A percentile compares a stretch with the other conserved stretches of the same genome.
Conservation (phyloP, 495 filamentous ascomycete genomes). For the Daldinia vernicosa region DNA sequence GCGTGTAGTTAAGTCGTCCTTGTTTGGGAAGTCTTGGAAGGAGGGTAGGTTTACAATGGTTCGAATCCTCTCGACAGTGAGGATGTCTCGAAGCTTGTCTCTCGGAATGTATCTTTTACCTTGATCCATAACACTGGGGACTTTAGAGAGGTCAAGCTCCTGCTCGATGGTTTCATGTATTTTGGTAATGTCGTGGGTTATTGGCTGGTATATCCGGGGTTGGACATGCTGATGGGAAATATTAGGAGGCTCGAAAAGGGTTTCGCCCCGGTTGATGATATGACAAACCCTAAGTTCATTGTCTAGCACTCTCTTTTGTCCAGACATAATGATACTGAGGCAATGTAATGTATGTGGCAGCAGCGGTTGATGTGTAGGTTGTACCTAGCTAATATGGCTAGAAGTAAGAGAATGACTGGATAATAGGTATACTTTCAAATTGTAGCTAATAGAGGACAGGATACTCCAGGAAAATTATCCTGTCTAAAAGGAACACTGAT, state of each 20-base stretch:
- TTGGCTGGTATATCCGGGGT: neutral
- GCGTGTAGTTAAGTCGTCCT: constrained; percentile 3
- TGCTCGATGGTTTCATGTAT: neutral
- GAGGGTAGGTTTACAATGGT: constrained; percentile 1
- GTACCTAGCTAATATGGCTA: too few species aligned
- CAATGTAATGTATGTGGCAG: neutral
- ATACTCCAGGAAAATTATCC: too few species aligned
- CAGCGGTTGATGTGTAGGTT: neutral
- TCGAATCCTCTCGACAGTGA: constrained; percentile 17
- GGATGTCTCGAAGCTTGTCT: neutral
- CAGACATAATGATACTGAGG: neutral
- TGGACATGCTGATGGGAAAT: neutral
- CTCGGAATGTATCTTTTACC: constrained; percentile 17
- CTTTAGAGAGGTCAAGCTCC: neutral
- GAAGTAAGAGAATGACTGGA: too few species aligned
- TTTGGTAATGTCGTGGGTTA: neutral
- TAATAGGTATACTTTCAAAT: too few species aligned
- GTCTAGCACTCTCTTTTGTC: neutral
- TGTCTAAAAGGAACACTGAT: too few species aligned
- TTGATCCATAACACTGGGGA: neutral
- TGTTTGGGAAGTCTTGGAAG: neutral
- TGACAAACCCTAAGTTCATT: neutral
- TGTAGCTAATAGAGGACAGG: neutral
- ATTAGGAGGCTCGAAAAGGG: neutral
- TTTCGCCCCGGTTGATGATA: neutral